A percentile compares a stretch with the other conserved stretches of the same genome.
Conservation (phyloP, 148 eudicot genomes). For the Hydrangea macrophylla region DNA sequence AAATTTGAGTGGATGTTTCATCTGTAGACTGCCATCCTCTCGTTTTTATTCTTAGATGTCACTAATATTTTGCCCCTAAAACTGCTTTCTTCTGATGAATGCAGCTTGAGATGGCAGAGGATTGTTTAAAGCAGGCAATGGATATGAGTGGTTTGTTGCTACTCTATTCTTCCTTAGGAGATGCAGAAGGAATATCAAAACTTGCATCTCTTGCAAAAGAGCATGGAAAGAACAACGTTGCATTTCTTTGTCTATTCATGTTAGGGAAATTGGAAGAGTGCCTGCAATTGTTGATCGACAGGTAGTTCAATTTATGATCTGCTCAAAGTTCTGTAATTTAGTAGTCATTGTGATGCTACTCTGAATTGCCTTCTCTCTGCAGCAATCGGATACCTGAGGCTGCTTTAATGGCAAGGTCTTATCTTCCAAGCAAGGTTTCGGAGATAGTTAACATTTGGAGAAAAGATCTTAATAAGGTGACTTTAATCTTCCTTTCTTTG, state of each 20-base stretch:
- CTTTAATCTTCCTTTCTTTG: not conserved
- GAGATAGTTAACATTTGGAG: constrained; percentile 91
- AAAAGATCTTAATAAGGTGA: constrained; percentile 88
- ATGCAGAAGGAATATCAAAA: constrained; percentile 78
- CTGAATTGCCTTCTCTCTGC: constrained; percentile 32
- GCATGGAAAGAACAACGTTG: constrained; percentile 91
- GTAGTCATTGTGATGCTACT: not conserved
- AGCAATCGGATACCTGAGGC: constrained; percentile 98
- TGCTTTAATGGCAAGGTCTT: constrained; percentile 94
- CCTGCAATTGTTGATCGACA: constrained; percentile 86
- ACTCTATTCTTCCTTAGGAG: constrained; percentile 94
- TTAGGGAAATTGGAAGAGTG: constrained; percentile 93
- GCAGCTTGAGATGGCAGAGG: constrained; percentile 96
- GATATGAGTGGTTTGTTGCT: constrained; percentile 95
- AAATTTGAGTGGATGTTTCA: not conserved
- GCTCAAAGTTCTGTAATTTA: not conserved
- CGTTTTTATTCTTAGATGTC: not conserved
- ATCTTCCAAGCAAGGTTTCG: constrained; percentile 94
- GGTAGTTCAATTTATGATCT: constrained; percentile 37
- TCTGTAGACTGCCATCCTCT: constrained; percentile 6
- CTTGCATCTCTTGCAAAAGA: constrained; percentile 79
- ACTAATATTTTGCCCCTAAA: not conserved
- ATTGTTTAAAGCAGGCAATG: constrained; percentile 80
- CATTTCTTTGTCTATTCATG: constrained; percentile 85
- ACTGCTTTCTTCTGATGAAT: constrained; percentile 15